A percentile compares a stretch with the other conserved stretches of the same genome.
Evolutionary conservation across 2,329 filamentous ascomycete genomes (phyloP).

Genomic region (Diaporthe vaccinii): DNA sequence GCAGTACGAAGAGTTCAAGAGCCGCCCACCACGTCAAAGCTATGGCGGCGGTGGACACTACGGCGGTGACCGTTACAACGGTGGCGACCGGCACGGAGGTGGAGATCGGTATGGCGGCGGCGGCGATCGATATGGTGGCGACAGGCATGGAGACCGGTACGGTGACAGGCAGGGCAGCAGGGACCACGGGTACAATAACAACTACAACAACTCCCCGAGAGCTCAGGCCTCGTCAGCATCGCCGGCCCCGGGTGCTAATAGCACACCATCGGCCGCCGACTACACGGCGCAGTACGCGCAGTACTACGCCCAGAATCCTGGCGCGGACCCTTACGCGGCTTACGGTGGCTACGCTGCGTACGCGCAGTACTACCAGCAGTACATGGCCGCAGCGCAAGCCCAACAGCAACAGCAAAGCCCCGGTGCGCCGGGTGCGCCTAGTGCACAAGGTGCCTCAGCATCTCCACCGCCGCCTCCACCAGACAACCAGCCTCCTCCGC

Average conservation of each 20-base stretch:
- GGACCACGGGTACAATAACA: conserved; percentile 42
- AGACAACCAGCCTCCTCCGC: conserved; percentile 69
- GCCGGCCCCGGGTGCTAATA: conserved; percentile 57
- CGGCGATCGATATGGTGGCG: conserved; percentile 53
- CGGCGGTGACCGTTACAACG: conserved; percentile 53
- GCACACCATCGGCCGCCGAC: conserved; percentile 66
- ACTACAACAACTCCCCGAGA: conserved; percentile 30
- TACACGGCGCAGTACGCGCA: conserved; percentile 87
- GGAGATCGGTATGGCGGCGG: conserved; percentile 55
- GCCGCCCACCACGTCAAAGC: conserved; percentile 77
- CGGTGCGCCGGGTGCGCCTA: conserved; percentile 56
- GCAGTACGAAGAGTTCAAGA: conserved; percentile 93
- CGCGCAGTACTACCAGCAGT: conserved; percentile 81
- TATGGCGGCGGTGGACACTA: conserved; percentile 58
- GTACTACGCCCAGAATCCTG: conserved; percentile 73
- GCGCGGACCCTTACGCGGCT: conserved; percentile 83
- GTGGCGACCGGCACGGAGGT: conserved; percentile 56
- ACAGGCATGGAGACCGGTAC: conserved; percentile 51
- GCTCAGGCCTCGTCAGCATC: conserved; percentile 43
- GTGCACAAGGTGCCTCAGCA: conserved; percentile 54
- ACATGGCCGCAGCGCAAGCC: conserved; percentile 69
- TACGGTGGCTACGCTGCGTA: conserved; percentile 90
- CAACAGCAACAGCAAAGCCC: conserved; percentile 61
- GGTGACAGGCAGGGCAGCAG: conserved; percentile 43
- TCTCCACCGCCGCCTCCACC: conserved; percentile 69